Evolutionary conservation across 176 grass and related monocot species (phyloP).

Genomic region (Aegilops longissima): DNA sequence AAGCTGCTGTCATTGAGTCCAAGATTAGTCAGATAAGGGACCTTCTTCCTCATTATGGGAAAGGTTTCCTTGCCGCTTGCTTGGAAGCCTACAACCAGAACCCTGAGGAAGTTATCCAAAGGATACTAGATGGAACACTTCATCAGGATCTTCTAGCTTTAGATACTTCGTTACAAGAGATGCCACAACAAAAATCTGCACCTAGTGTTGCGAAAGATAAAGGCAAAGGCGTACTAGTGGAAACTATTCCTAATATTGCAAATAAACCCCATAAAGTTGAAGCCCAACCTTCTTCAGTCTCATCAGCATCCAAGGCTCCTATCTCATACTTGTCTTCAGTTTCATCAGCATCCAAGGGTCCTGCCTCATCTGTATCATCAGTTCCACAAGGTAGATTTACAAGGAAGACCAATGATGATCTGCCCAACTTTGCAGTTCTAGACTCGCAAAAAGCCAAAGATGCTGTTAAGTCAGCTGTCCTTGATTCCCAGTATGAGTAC

Average conservation of each 20-base stretch:
- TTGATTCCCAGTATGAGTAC: conserved; percentile 77
- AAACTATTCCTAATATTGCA: conserved; percentile 34
- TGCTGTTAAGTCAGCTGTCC: conserved; percentile 50
- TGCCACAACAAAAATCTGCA: conserved; percentile 50
- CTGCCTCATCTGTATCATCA: conserved; percentile 47
- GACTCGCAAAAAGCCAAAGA: conserved; percentile 72
- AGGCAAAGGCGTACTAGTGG: conserved; percentile 75
- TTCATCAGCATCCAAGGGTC: conserved; percentile 33
- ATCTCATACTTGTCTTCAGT: conserved; percentile 46
- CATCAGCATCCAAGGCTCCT: conserved; percentile 29
- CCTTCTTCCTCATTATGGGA: conserved; percentile 87
- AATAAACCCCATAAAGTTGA: conserved; percentile 33
- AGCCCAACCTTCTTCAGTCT: conserved; percentile 42
- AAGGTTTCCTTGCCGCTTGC: conserved; percentile 82
- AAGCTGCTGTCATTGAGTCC: conserved; percentile 68
- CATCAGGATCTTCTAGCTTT: conserved; percentile 87
- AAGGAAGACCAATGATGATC: conserved; percentile 62
- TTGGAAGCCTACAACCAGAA: conserved; percentile 93
- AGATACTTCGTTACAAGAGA: conserved; percentile 77
- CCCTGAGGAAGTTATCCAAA: conserved; percentile 87
- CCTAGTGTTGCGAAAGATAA: conserved; percentile 62
- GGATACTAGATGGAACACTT: conserved; percentile 87
- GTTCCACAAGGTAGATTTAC: conserved; percentile 78
- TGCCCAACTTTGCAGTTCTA: conserved; percentile 51
- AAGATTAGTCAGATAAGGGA: conserved; percentile 98